A percentile compares a stretch with the other conserved stretches of the same genome.
These are phyloP conservation scores for Ophiostoma tasmaniense DNA, from an alignment of 2,329 filamentous ascomycete genomes.

Conservation along the genomic window DNA sequence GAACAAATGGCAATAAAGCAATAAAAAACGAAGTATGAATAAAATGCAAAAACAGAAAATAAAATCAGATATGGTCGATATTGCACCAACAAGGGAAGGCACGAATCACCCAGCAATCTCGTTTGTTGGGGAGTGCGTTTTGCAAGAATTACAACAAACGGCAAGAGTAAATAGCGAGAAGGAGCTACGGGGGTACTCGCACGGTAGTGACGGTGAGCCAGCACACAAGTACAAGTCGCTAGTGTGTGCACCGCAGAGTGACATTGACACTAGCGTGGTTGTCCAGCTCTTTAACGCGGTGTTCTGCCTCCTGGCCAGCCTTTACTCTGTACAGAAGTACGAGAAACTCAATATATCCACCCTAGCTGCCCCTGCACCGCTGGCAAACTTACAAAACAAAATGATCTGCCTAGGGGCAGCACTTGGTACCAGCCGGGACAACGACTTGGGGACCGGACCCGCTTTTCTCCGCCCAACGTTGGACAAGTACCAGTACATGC, in stretches of 20 bases:
- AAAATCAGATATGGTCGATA: neutral
- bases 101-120: constrained; percentile 18
- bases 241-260: neutral
- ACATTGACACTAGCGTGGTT: neutral
- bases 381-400: neutral
- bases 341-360: neutral
- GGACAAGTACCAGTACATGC: constrained; percentile 4
- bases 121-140: constrained; percentile 20
- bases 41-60: neutral
- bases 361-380: neutral
- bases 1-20: neutral
- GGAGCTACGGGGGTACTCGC: neutral
- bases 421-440: constrained; percentile 1
- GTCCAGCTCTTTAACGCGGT: neutral
- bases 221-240: neutral
- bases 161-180: constrained; percentile 7
- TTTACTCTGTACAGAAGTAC: neutral
- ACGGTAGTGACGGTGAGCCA: constrained; percentile 10
- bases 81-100: constrained; percentile 18
- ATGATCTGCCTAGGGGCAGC: constrained; percentile 5
- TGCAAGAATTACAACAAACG: neutral
- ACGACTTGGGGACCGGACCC: neutral
- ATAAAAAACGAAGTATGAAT: neutral
- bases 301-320: neutral
- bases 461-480: neutral